Base-by-base conservation (phyloP, 106 monocot species). In the Posidonia australis region DNA sequence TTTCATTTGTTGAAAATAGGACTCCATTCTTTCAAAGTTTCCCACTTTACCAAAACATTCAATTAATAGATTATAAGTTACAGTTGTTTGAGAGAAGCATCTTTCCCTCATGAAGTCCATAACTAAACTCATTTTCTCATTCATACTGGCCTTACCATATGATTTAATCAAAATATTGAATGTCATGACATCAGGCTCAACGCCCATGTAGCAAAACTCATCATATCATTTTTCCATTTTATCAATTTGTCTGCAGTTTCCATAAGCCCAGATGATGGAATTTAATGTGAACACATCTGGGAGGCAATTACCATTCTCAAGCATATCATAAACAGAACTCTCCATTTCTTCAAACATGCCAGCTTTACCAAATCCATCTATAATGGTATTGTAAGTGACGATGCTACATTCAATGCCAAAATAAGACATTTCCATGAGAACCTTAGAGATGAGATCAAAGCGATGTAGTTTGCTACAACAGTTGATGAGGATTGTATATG, bases 21-120 rank as follows among this genome's bases (percentile, higher is more conserved):
- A n/a, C n/a, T n/a, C n/a, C n/a, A n/a, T n/a, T n/a, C n/a, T n/a
- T n/a, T n/a, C n/a, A n/a, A n/a, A n/a, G n/a, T n/a, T n/a, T n/a
- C n/a, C n/a, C n/a, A n/a, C n/a, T n/a, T n/a, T n/a, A n/a, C n/a
- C n/a, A n/a, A n/a, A n/a, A n/a, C n/a, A n/a, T n/a, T 93, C 93
- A 30, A 96, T 87, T 5, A 96, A 78, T 41, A 87, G 90, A 71
- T 96, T 96, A 45, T 90, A 96, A 14, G 94, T 96, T 17, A 90
- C 77, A 1, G 82, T 96, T 2, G 94, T 96, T 90, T 90, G 90
- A 19, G 84, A 77, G 54, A 96, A 86, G 13, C 69, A 68, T 57
- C 82, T 28, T 72, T 78, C 86, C 5, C 94, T 74, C 94, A 96
- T 96, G 69, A 87, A 84, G 61, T 96, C 94, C 83, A 96, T 79